Evolutionary conservation across 768 basidiomycete genomes (phyloP).

Genomic region (Amyloporia xantha): DNA sequence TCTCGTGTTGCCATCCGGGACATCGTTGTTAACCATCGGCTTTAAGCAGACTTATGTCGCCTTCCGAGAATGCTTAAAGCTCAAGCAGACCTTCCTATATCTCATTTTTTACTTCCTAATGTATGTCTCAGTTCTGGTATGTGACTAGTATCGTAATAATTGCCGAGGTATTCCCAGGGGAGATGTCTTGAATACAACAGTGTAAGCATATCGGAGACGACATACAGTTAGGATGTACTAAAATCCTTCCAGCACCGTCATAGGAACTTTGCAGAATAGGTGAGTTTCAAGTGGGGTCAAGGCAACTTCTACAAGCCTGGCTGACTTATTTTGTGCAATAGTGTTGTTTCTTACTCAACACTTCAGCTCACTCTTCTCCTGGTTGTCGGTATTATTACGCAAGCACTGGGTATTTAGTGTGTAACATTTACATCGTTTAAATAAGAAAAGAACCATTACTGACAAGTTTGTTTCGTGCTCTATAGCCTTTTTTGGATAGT

Average conservation of each 20-base stretch:
- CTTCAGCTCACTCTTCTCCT: conserved; percentile 61
- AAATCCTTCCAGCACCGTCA: conserved; percentile 45
- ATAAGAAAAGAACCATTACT: too few species aligned
- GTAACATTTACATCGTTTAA: conserved; percentile 17
- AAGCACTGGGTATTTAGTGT: conserved; percentile 65
- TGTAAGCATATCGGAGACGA: too few species aligned
- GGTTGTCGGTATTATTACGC: conserved; percentile 58
- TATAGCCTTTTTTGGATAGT: conserved; percentile 59
- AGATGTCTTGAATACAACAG: conserved; percentile 68
- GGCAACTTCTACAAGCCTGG: too few species aligned
- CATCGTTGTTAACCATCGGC: conserved; percentile 54
- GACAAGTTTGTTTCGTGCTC: background rate
- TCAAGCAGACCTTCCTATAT: conserved; percentile 72
- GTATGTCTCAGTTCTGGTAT: conserved; percentile 38
- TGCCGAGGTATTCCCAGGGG: conserved; percentile 42
- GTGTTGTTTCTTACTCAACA: conserved; percentile 66
- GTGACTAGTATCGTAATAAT: too few species aligned
- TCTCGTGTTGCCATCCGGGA: conserved; percentile 48
- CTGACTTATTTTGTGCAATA: conserved; percentile 18
- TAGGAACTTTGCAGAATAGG: conserved; percentile 69
- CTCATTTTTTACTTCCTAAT: conserved; percentile 73
- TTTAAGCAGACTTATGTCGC: conserved; percentile 62
- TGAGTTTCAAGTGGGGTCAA: too few species aligned
- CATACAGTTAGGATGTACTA: background rate
- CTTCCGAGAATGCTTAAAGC: conserved; percentile 53